These are phyloP conservation scores for Peronospora farinosa DNA, from an alignment of 352 stramenopile species.

Conservation along the genomic window DNA sequence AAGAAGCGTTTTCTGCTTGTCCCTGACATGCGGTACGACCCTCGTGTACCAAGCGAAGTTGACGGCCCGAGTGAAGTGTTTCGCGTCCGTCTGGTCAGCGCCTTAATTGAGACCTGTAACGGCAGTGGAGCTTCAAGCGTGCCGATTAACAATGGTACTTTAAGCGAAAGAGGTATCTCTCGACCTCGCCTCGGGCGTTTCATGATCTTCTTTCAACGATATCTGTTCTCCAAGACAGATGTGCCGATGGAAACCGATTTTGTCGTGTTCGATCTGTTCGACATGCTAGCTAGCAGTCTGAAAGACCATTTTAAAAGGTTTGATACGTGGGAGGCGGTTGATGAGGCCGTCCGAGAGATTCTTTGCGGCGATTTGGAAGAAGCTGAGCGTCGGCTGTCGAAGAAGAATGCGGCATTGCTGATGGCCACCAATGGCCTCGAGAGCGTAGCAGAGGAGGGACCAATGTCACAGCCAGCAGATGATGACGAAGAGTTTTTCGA, in stretches of 20 bases:
- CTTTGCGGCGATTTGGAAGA: slow-evolving; percentile 58
- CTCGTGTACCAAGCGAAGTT: slow-evolving; percentile 81
- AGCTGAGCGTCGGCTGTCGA: slow-evolving; percentile 52
- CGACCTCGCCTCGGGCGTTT: slow-evolving; percentile 83
- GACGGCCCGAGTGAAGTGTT: slow-evolving; percentile 91
- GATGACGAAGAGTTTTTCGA: slow-evolving; percentile 37
- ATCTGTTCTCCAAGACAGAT: slow-evolving; percentile 93
- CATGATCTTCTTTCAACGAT: slow-evolving; percentile 92
- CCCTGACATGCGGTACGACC: slow-evolving; percentile 74
- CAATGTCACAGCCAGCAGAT: slow-evolving; percentile 32
- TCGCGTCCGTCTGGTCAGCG: slow-evolving; percentile 91
- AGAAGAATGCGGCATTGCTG: slow-evolving; percentile 47
- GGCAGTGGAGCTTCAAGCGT: slow-evolving; percentile 18
- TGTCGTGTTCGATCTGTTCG: slow-evolving; percentile 79
- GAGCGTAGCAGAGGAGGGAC: slow-evolving; percentile 31
- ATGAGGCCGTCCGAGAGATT: slow-evolving; percentile 49
- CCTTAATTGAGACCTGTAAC: slow-evolving; percentile 86
- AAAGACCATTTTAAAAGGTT: slow-evolving; percentile 68
- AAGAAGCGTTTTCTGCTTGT: slow-evolving; percentile 63
- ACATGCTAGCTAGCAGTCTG: slow-evolving; percentile 44
- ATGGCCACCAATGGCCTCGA: slow-evolving; percentile 30
- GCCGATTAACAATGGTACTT: slow-evolving; percentile 11
- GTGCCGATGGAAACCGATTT: slow-evolving; percentile 93
- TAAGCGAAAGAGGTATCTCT: slow-evolving; percentile 82
- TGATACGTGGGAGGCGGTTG: slow-evolving; percentile 74